Evolutionary conservation across 169 alveolate species (phyloP), one percentile per base, ranked within the genome.

Genomic region (Plasmodium malariae): DNA sequence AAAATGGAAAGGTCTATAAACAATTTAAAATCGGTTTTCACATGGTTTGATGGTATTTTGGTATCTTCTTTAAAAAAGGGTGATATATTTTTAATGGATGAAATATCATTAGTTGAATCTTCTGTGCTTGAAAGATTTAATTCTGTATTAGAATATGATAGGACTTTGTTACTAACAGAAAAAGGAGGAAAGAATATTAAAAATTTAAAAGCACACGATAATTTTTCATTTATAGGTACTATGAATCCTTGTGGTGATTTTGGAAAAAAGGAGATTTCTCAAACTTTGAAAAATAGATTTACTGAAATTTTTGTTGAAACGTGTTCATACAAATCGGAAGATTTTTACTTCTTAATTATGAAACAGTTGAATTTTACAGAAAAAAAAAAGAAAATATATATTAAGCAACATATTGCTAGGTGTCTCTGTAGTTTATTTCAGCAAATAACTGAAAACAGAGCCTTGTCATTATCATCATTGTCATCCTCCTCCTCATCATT

Each of bases 241-340:
- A 99, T 99, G 99, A 98, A 99, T 91, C 99, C 99, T 40, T 98
- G 99, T 34, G 99, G 99, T 24, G 99, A 98, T 93, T 99, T 96
- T 92, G 99, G 99, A 19, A 99, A 99, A 96, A 97, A 98, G 89
- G 99, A 99, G 93, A 96, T 99, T 19, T 96, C 99, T 34, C 99
- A 99, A 36, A 99, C 99, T 26, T 94, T 99, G 71, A 95, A 99
- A 67, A 98, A 98, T 88, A 95, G 99, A 37, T 98, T 99, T 86
- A 99, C 99, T 7, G 99, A 98, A 93, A 97, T 98, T 51, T 99
- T 95, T 93, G 99, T 98, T 17, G 97, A 93, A 30, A 21, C 93
- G 1, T 88, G 78, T 37, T 63, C 78, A 2, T 68, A 83, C 19
- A 92, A 91, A 3, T 87, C 87, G 54, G 59, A 74, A 40, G 63